phyloP scores from a whole-genome alignment of 306 rosid genomes.

The Ormosia emarginata region DNA sequence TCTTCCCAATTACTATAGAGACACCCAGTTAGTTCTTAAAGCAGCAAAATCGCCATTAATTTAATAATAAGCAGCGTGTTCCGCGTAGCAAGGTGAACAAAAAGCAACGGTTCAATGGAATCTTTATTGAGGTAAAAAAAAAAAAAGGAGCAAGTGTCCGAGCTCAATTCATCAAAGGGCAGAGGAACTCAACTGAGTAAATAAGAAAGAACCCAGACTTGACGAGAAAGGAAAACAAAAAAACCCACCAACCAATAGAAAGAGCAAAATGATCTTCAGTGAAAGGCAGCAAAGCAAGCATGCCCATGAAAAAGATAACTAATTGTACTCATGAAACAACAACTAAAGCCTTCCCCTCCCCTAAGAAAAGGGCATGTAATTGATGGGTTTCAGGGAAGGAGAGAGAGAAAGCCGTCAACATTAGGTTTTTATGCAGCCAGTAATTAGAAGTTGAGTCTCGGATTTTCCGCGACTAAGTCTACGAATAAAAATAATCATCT shows the following conservation, averaged over 20 bases:
- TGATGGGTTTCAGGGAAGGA: background rate
- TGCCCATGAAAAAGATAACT: background rate
- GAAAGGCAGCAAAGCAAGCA: slow-evolving; percentile 8
- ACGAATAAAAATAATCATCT: too few relatives aligned
- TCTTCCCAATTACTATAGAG: background rate
- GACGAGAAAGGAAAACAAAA: background rate
- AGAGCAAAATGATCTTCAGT: background rate
- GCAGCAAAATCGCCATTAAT: background rate
- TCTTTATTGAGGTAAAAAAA: background rate
- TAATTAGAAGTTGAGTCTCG: background rate
- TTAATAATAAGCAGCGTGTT: background rate
- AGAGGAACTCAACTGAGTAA: background rate
- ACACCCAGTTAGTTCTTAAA: background rate
- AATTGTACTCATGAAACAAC: background rate
- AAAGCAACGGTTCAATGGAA: background rate
- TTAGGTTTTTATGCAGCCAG: background rate
- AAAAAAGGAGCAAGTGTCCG: background rate
- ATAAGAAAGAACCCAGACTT: background rate
- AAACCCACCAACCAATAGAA: background rate
- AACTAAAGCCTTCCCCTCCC: background rate
- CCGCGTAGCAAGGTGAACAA: background rate
- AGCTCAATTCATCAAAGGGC: background rate
- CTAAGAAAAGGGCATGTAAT: background rate
- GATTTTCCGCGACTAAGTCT: slow-evolving; percentile 26
- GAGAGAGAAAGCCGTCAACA: slow-evolving; percentile 14